These are phyloP conservation scores for Wickerhamia fluorescens DNA, from an alignment of 805 yeast genomes.

Conservation along the genomic window DNA sequence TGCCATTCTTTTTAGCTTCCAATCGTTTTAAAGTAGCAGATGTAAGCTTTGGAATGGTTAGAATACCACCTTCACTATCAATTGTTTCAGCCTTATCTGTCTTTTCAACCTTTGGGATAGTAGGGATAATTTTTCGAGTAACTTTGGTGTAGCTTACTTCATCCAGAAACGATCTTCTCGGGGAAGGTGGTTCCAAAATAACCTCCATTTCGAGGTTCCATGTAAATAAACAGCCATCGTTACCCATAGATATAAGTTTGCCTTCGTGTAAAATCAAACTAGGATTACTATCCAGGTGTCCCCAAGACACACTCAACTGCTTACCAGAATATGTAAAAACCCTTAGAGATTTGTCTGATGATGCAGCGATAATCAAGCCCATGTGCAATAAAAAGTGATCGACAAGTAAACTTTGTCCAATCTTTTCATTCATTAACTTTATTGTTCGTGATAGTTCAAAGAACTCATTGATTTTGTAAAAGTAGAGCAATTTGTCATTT, in stretches of 20 bases:
- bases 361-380: slow-evolving; percentile 32
- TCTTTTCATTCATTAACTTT: slow-evolving; percentile 33
- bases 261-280: slow-evolving; percentile 25
- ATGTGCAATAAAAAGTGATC: slow-evolving; percentile 35
- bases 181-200: too few relatives aligned
- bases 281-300: slow-evolving; percentile 39
- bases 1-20: slow-evolving; percentile 19
- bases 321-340: slow-evolving; percentile 41
- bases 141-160: slow-evolving; percentile 21
- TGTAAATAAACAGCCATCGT: slow-evolving; percentile 48
- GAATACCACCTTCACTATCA: neutral
- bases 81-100: neutral
- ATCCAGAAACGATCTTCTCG: too few relatives aligned
- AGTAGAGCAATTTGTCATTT: slow-evolving; percentile 40
- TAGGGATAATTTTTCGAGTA: slow-evolving; percentile 25
- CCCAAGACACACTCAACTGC: slow-evolving; percentile 50
- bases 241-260: slow-evolving; percentile 37
- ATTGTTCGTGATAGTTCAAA: slow-evolving; percentile 30
- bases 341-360: slow-evolving; percentile 54
- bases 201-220: slow-evolving; percentile 38
- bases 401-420: slow-evolving; percentile 35
- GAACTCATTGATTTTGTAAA: slow-evolving; percentile 28
- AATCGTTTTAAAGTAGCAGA: slow-evolving; percentile 28
- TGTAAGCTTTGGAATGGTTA: slow-evolving; percentile 16
- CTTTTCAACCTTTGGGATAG: slow-evolving; percentile 1